Percentiles rank a stretch among this genome's conserved stretches.
Conservation (phyloP, 768 basidiomycete genomes). For the Floccularia luteovirens region DNA sequence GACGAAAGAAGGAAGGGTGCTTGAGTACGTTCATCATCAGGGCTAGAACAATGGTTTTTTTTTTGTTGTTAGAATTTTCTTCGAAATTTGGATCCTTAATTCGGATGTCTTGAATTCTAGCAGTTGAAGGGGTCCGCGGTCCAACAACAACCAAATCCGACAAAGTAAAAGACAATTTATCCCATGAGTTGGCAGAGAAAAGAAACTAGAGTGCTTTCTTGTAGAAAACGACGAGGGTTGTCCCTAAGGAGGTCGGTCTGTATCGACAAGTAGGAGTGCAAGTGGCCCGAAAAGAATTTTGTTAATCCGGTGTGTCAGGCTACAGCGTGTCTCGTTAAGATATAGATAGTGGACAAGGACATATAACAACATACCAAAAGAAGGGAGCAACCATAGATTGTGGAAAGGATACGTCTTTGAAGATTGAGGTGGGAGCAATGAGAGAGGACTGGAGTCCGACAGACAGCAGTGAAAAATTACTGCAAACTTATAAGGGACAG, state of each 20-base stretch:
- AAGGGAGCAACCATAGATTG: constrained; percentile 50
- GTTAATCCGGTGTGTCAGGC: constrained; percentile 42
- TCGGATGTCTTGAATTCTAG: constrained; percentile 19
- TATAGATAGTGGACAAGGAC: constrained; percentile 4
- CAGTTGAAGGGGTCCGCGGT: constrained; percentile 21
- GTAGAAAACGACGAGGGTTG: constrained; percentile 11
- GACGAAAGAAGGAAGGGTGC: constrained; percentile 59
- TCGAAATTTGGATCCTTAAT: constrained; percentile 4
- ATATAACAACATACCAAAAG: constrained; percentile 19
- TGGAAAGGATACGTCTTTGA: too few relatives aligned
- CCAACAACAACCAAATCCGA: constrained; percentile 32
- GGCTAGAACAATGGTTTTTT: constrained; percentile 8
- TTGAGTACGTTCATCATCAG: constrained; percentile 60
- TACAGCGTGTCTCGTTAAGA: constrained; percentile 18
- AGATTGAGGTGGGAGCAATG: constrained; percentile 7
- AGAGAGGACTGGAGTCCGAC: constrained; percentile 6
- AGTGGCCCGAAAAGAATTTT: constrained; percentile 58
- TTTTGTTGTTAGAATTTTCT: constrained; percentile 8
- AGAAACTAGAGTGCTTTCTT: constrained; percentile 10
- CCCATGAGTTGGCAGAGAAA: constrained; percentile 40
- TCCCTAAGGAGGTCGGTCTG: constrained; percentile 75
- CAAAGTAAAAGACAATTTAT: constrained; percentile 30
- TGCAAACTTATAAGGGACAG: background rate
- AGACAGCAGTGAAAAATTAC: background rate
- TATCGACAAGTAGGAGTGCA: constrained; percentile 52